A percentile compares a stretch with the other conserved stretches of the same genome.
These are phyloP conservation scores for Hymenoscyphus fraxineus DNA, from an alignment of 2,329 filamentous ascomycete species.

Conservation along the genomic window DNA sequence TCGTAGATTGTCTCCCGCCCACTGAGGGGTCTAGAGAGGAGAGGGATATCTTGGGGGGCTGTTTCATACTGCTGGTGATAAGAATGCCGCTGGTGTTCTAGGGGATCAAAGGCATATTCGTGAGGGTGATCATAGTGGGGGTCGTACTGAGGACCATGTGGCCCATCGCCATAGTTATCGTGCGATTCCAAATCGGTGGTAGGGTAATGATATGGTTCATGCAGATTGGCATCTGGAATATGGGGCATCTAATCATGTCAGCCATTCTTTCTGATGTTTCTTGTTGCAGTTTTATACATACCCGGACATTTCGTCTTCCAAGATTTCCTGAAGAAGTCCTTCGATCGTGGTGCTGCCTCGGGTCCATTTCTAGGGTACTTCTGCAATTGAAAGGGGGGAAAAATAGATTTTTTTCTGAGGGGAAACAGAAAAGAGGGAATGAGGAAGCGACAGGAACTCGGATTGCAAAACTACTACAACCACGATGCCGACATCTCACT, in stretches of 20 bases:
- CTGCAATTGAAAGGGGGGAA: neutral
- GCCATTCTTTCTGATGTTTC: neutral
- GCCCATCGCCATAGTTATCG: slow-evolving; percentile 10
- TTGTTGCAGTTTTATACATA: neutral
- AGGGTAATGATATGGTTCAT: slow-evolving; percentile 7
- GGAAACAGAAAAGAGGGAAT: neutral
- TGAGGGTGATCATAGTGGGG: slow-evolving; percentile 7
- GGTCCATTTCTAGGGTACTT: neutral
- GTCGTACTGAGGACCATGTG: slow-evolving; percentile 3
- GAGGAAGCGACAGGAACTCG: neutral
- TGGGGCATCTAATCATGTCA: slow-evolving; percentile 11
- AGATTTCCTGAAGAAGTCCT: neutral
- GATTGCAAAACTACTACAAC: neutral
- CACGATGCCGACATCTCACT: slow-evolving; percentile 8
- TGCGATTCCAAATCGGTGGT: slow-evolving; percentile 5
- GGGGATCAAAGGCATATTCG: slow-evolving; percentile 16
- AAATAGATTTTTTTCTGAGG: no score
- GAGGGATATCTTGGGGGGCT: slow-evolving; percentile 21
- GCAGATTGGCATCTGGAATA: slow-evolving; percentile 9
- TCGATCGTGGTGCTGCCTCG: neutral
- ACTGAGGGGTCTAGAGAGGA: slow-evolving; percentile 14
- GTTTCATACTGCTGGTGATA: slow-evolving; percentile 16
- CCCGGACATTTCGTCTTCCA: slow-evolving; percentile 8
- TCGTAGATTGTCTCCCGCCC: slow-evolving; percentile 14
- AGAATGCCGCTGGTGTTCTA: slow-evolving; percentile 10